These are phyloP conservation scores for Periconia sp. DNA, from an alignment of 2,329 filamentous ascomycete genomes.

Conservation along the genomic window DNA sequence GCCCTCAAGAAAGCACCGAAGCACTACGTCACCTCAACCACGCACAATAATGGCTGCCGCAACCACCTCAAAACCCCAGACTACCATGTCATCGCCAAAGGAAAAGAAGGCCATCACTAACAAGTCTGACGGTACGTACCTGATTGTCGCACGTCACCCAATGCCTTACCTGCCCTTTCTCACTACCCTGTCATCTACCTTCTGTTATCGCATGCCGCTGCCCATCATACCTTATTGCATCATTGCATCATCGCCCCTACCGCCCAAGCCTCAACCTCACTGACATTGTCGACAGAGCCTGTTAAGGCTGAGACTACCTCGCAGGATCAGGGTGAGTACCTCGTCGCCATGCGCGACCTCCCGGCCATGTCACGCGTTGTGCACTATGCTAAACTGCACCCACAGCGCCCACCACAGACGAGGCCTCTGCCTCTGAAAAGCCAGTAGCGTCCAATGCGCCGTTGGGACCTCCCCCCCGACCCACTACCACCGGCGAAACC, in stretches of 20 bases:
- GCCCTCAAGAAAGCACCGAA: slow-evolving; percentile 2
- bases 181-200: no score
- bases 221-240: background rate
- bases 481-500: slow-evolving; percentile 49
- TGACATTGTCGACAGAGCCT: slow-evolving; percentile 24
- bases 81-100: slow-evolving; percentile 9
- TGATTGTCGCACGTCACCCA: no score
- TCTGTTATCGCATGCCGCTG: background rate
- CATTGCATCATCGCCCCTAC: slow-evolving; percentile 7
- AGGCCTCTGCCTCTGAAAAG: slow-evolving; percentile 31
- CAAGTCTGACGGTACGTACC: slow-evolving; percentile 11
- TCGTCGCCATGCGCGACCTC: slow-evolving; percentile 4
- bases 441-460: slow-evolving; percentile 50
- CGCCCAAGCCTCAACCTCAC: background rate
- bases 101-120: slow-evolving; percentile 1
- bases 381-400: slow-evolving; percentile 22
- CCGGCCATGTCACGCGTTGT: slow-evolving; percentile 4
- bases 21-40: slow-evolving; percentile 11
- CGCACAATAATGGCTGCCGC: slow-evolving; percentile 9
- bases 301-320: slow-evolving; percentile 29
- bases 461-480: slow-evolving; percentile 58
- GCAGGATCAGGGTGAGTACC: slow-evolving; percentile 33
- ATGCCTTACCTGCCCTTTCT: no score
- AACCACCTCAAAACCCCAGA: slow-evolving; percentile 6
- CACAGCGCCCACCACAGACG: slow-evolving; percentile 29